Percentiles rank a stretch among this genome's conserved stretches.
phyloP scores from a whole-genome alignment of 441 rosid genomes.

The Pelargonium cotyledonis region DNA sequence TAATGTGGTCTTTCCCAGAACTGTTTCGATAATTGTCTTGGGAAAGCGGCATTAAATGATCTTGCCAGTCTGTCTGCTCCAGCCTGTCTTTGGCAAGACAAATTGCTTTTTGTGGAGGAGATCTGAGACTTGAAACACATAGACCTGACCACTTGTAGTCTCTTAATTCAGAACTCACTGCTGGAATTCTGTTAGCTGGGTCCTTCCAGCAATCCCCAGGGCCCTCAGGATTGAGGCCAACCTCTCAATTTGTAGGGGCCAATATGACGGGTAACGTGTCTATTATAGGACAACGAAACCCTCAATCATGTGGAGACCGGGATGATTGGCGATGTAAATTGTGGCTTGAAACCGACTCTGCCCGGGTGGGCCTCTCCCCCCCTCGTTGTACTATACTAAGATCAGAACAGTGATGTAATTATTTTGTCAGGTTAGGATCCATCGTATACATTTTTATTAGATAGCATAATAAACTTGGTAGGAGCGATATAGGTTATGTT shows the following conservation, averaged over 20 bases:
- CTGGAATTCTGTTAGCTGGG: background rate
- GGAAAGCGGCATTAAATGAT: background rate
- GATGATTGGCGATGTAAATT: background rate
- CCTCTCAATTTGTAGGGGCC: background rate
- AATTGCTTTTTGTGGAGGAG: background rate
- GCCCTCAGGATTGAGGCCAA: background rate
- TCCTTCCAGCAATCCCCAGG: background rate
- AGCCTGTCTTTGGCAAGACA: background rate
- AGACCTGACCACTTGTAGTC: background rate
- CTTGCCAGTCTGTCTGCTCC: background rate
- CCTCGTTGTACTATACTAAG: background rate
- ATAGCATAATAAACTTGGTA: background rate
- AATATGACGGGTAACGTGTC: background rate
- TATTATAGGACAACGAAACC: background rate
- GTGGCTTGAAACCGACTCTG: background rate
- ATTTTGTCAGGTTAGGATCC: background rate
- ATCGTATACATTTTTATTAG: background rate
- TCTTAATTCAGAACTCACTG: background rate
- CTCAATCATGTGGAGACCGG: background rate
- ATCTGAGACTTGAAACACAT: background rate
- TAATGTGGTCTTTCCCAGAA: conserved; percentile 93
- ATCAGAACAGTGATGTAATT: conserved; percentile 5
- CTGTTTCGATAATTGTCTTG: conserved; percentile 28
- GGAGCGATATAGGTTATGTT: background rate
- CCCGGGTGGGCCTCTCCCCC: background rate